Evolutionary conservation across 2,329 filamentous ascomycete genomes (phyloP).

Genomic region (Ophiocordyceps polyrhachis-furcata): DNA sequence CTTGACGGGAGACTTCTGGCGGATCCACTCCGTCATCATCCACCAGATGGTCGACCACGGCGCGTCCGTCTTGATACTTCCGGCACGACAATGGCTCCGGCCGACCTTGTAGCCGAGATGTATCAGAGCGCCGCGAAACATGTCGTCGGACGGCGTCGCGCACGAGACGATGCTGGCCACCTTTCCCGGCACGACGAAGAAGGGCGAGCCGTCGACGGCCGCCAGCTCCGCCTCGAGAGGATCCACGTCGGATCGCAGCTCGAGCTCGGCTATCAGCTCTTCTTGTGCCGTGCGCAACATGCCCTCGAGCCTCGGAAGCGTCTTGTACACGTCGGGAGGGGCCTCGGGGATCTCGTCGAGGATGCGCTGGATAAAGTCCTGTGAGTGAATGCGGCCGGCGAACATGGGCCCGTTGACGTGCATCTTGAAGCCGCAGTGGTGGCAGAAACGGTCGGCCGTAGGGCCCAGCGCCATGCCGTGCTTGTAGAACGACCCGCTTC

Average conservation of each 20-base stretch:
- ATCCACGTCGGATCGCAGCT: slow-evolving; percentile 20
- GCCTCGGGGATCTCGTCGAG: slow-evolving; percentile 51
- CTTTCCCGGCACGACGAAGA: slow-evolving; percentile 65
- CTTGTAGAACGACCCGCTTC: slow-evolving; percentile 54
- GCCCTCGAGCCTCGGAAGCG: slow-evolving; percentile 63
- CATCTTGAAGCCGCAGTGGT: slow-evolving; percentile 71
- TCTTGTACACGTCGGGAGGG: slow-evolving; percentile 56
- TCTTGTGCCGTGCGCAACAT: slow-evolving; percentile 83
- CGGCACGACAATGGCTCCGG: slow-evolving; percentile 74
- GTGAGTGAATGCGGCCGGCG: slow-evolving; percentile 71
- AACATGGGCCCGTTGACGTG: slow-evolving; percentile 93
- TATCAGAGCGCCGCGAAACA: slow-evolving; percentile 63
- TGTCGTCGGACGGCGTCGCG: slow-evolving; percentile 58
- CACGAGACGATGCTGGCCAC: slow-evolving; percentile 65
- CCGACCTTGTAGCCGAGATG: slow-evolving; percentile 67
- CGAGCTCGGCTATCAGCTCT: slow-evolving; percentile 32
- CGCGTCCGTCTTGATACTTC: slow-evolving; percentile 85
- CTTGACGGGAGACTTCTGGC: slow-evolving; percentile 63
- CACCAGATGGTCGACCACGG: slow-evolving; percentile 85
- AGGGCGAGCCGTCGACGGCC: slow-evolving; percentile 54
- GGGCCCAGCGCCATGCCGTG: slow-evolving; percentile 58
- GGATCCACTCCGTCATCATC: slow-evolving; percentile 79
- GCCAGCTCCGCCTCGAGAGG: slow-evolving; percentile 34
- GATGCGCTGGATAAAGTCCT: slow-evolving; percentile 63
- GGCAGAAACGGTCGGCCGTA: slow-evolving; percentile 44